Base-by-base conservation (phyloP, 768 basidiomycete species). In the Boletus fagicola region DNA sequence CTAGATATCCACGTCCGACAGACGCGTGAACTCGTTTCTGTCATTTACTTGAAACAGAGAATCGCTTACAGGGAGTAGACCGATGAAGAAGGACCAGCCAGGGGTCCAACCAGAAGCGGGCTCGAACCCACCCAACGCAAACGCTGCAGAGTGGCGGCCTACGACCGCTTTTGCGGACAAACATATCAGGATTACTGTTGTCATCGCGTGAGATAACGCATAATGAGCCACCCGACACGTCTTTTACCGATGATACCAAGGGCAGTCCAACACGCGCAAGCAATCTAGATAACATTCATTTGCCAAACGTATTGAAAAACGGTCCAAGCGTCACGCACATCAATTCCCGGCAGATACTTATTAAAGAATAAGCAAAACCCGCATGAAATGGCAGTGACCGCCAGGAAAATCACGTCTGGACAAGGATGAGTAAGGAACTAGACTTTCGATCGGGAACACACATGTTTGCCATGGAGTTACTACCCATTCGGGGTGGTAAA, bases 1-100 rank as follows among this genome's bases (percentile, higher is more conserved):
- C 71, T 74, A 46, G 22, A 56, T 16, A 30, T 24, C 43, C 40
- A 52, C 6, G n/a, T 51, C 22, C 43, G 1, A 15, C 22, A 38
- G 52, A 44, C 35, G n/a, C 13, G 2, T 53, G 2, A 60, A 30
- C 4, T 49, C 28, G 24, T 50, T 36, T 60, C 26, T 28, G 24
- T 39, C n/a, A 13, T 13, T 10, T 7, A 9, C 22, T 20, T n/a
- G 20, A 8, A 43, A 26, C 3, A 6, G 45, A 45, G 5, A 10
- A 38, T 49, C 24, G 52, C 78, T 57, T 72, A 84, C 83, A 43
- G 81, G 83, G 24, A 84, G 75, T 22, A 86, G 64, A 33, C 85
- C 85, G 35, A 86, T 83, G 67, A 86, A 87, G 65, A 86, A 88
- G 0, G 83, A 77, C 85, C 85, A 87, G 33, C 83, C 86, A 13